A percentile compares a stretch with the other conserved stretches of the same genome.
phyloP scores from a whole-genome alignment of 2,329 filamentous ascomycete genomes.

The Polytolypa hystricis region DNA sequence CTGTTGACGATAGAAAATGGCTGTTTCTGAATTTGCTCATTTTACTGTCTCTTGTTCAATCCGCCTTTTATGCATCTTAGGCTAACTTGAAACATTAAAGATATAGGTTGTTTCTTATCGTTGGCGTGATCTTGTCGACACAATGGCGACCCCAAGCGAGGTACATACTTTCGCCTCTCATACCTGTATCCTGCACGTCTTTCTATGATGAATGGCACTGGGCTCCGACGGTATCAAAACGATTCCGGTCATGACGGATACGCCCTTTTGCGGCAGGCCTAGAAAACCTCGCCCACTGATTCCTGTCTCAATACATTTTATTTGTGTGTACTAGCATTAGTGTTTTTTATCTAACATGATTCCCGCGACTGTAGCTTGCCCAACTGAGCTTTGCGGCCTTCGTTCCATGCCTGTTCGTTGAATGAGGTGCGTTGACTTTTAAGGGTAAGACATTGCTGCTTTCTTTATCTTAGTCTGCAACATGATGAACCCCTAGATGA shows the following conservation, averaged over 20 bases:
- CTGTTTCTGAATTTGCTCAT: constrained; percentile 46
- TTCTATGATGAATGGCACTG: constrained; percentile 89
- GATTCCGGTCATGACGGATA: constrained; percentile 63
- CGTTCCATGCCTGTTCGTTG: not conserved
- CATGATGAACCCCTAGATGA: constrained; percentile 51
- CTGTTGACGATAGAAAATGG: constrained; percentile 73
- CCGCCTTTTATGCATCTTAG: not conserved
- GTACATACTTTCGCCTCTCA: constrained; percentile 9
- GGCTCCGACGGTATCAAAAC: constrained; percentile 65
- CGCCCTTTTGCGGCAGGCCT: constrained; percentile 92
- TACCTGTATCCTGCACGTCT: constrained; percentile 5
- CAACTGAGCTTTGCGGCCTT: too few relatives aligned
- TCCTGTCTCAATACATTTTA: constrained; percentile 8
- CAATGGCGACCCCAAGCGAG: too few relatives aligned
- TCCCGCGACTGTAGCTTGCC: too few relatives aligned
- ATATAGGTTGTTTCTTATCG: too few relatives aligned
- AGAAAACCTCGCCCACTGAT: constrained; percentile 99
- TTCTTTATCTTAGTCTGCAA: too few relatives aligned
- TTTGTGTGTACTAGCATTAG: not conserved
- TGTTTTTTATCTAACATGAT: too few relatives aligned
- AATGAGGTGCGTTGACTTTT: not conserved
- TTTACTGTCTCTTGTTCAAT: not conserved
- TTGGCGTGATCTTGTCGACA: too few relatives aligned
- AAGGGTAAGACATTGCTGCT: too few relatives aligned
- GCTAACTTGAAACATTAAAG: not conserved